Evolutionary conservation across 192 early-diverging fungal genomes (phyloP).

Genomic region (Irineochytrium annulatum): DNA sequence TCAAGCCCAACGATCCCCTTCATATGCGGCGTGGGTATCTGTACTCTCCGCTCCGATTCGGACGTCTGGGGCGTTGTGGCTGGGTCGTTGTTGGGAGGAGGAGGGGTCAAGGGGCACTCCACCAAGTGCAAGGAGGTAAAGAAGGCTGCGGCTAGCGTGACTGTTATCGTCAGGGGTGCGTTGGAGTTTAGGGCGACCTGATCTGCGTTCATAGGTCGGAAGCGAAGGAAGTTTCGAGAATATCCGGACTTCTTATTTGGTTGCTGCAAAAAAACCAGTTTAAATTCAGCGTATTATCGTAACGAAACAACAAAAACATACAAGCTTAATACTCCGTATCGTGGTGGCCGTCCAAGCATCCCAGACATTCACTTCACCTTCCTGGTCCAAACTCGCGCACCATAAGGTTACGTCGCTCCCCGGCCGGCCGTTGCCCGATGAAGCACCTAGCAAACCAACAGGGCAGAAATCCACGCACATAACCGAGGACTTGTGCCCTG

Average conservation of each 20-base stretch:
- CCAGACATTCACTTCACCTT: background rate
- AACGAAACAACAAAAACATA: background rate
- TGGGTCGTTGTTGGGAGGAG: too few relatives aligned
- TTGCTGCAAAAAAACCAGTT: background rate
- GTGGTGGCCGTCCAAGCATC: background rate
- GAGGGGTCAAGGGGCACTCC: background rate
- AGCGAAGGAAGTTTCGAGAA: background rate
- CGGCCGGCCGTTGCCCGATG: background rate
- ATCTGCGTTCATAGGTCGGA: background rate
- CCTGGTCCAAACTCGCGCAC: background rate
- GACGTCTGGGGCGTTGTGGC: too few relatives aligned
- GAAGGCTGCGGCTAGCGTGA: background rate
- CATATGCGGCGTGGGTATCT: background rate
- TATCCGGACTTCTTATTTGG: background rate
- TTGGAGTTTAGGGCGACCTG: background rate
- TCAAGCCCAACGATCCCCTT: background rate
- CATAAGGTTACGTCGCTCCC: background rate
- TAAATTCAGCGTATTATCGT: background rate
- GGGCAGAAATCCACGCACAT: conserved; percentile 2
- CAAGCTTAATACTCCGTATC: background rate
- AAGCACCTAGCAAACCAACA: background rate
- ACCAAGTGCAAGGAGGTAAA: background rate
- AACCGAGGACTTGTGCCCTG: background rate
- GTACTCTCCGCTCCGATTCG: background rate
- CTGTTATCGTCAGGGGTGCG: background rate